Evolutionary conservation across 2,329 filamentous ascomycete species (phyloP).

Genomic region (Penicillium sumatraense): DNA sequence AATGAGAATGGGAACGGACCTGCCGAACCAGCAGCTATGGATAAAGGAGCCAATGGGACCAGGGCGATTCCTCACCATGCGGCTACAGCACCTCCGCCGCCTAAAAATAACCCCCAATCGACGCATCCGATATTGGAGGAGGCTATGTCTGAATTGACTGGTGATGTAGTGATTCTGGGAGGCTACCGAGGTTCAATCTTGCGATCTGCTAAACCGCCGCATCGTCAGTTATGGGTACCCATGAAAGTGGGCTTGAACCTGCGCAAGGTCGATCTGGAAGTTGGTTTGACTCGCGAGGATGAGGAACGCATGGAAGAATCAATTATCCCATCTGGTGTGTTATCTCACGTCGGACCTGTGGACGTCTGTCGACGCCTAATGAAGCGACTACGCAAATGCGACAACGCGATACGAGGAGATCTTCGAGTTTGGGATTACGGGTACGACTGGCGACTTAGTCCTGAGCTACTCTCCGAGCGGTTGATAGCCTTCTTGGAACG

Average conservation of each 20-base stretch:
- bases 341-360: conserved; percentile 89
- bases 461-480: conserved; percentile 71
- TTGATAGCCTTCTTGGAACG: conserved; percentile 74
- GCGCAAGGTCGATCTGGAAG: conserved; percentile 87
- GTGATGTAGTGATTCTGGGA: conserved; percentile 86
- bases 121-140: conserved; percentile 57
- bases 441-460: conserved; percentile 92
- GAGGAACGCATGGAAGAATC: conserved; percentile 76
- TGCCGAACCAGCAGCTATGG: conserved; percentile 15
- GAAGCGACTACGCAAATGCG: conserved; percentile 73
- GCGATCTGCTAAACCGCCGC: conserved; percentile 77
- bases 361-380: conserved; percentile 85
- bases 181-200: conserved; percentile 91
- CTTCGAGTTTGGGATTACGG: conserved; percentile 87
- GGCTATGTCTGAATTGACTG: conserved; percentile 71
- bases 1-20: conserved; percentile 29
- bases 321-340: conserved; percentile 85
- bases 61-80: conserved; percentile 4
- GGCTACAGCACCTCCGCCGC: conserved; percentile 20
- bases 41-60: conserved; percentile 16
- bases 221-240: conserved; percentile 91
- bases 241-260: conserved; percentile 92
- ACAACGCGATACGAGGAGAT: conserved; percentile 72
- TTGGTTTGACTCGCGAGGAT: conserved; percentile 79
- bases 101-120: conserved; percentile 31